These are phyloP conservation scores for Cordyceps javanica DNA, from an alignment of 2,329 filamentous ascomycete genomes.

Conservation along the genomic window DNA sequence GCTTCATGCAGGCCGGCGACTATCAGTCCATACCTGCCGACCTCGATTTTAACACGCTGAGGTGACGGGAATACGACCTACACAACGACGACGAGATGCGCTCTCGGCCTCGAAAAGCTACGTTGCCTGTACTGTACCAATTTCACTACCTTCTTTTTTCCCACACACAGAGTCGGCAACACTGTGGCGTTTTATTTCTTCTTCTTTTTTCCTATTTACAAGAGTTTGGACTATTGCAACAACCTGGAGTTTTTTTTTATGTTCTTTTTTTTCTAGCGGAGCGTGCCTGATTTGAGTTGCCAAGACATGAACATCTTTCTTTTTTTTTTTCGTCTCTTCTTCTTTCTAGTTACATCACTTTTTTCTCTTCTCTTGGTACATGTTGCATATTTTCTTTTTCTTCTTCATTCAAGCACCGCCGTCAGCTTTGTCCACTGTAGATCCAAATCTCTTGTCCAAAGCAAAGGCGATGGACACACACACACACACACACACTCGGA, in stretches of 20 bases:
- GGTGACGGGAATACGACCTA: no score
- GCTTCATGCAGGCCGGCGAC: conserved; percentile 23
- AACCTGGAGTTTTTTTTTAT: not conserved
- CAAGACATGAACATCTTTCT: not conserved
- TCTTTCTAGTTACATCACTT: not conserved
- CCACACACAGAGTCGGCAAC: not conserved
- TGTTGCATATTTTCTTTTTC: no score
- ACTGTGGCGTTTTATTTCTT: not conserved
- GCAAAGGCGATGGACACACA: no score
- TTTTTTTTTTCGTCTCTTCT: not conserved
- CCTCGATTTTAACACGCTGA: conserved; percentile 20
- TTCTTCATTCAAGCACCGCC: no score
- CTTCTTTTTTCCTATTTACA: no score
- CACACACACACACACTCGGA: no score
- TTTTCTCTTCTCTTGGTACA: not conserved
- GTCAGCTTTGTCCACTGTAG: no score
- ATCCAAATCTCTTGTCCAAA: no score
- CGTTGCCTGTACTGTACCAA: no score
- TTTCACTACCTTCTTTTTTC: not conserved
- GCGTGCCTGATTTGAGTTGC: not conserved
- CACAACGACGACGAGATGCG: no score
- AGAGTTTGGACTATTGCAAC: not conserved
- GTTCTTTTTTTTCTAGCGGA: not conserved
- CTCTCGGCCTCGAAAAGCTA: no score
- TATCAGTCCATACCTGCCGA: conserved; percentile 6